phyloP scores from a whole-genome alignment of 2,329 filamentous ascomycete genomes.

The Phoma sp. region DNA sequence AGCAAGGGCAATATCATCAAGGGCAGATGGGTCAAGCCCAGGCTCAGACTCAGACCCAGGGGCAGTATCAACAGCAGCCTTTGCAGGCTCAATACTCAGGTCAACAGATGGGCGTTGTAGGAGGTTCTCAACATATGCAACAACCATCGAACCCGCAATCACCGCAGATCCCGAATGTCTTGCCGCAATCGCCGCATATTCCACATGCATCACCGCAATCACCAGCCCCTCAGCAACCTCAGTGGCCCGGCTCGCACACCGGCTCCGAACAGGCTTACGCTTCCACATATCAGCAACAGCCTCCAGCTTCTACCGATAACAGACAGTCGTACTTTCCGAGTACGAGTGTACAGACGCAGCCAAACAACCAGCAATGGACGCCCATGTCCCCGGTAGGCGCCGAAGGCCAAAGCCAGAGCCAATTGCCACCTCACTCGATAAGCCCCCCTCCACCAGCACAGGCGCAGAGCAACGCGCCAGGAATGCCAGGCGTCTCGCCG shows the following conservation, averaged over 20 bases:
- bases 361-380: constrained; percentile 34
- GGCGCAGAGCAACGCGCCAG: constrained; percentile 17
- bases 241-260: constrained; percentile 9
- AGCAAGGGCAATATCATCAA: constrained; percentile 24
- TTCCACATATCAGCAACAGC: background rate
- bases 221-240: constrained; percentile 16
- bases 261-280: constrained; percentile 8
- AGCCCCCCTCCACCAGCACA: constrained; percentile 31
- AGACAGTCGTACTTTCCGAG: constrained; percentile 19
- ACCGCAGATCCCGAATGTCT: constrained; percentile 18
- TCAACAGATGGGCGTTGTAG: constrained; percentile 40
- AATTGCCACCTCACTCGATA: constrained; percentile 17
- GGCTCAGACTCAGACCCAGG: constrained; percentile 1
- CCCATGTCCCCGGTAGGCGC: constrained; percentile 24
- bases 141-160: constrained; percentile 18
- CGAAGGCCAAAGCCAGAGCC: constrained; percentile 20
- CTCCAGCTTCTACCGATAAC: background rate
- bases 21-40: constrained; percentile 5
- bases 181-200: constrained; percentile 20
- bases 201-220: constrained; percentile 20
- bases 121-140: constrained; percentile 14
- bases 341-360: constrained; percentile 1
- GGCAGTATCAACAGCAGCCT: constrained; percentile 19
- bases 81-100: constrained; percentile 21
- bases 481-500: constrained; percentile 15